Base-by-base conservation (phyloP, 2,329 filamentous ascomycete species). In the Endoconidiophora polonica region DNA sequence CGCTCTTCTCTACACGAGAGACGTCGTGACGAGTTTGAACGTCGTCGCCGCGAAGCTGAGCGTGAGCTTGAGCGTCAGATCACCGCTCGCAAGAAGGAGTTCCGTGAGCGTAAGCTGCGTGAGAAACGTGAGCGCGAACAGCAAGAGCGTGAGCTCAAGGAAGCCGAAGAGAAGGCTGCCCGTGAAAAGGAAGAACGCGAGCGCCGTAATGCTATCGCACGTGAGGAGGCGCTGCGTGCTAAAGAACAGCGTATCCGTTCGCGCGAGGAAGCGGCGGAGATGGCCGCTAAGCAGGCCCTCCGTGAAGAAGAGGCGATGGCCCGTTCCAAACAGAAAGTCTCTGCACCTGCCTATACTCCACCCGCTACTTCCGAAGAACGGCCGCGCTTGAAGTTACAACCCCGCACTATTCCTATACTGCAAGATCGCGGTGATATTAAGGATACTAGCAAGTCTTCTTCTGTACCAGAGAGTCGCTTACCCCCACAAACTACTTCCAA, bases 21-120 rank as follows among this genome's bases (percentile, higher is more conserved):
- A 61, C 85, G 90, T 58, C 86, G 86, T 61, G 84, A 94, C 59
- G 87, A 96, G 66, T 98, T 96, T 58, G 91, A 96, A 74, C 90
- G 84, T 71, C 84, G 88, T 56, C 85, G 85, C 62, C 87, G 83
- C 64, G 81, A 86, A 60, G 91, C 91, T 29, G 87, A 96, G 72
- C 80, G 83, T 56, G 91, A 98, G 63, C 76, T 96, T 52, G 85
- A 96, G 71, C 83, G 83, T 66, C 86, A 93, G 70, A 94, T 95
- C 66, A 77, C 81, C 38, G 76, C 79, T 56, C 85, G 91, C 60
- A 81, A 87, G 68, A 90, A 86, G 74, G 87, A 95, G 64, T 79
- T 84, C 60, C 81, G 84, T 58, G 90, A 95, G 62, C 78, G 79
- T 58, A 81, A 82, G 64, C 75, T 85, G 50, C 79, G 83, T 51